Conservation (phyloP, 495 filamentous ascomycete species). For the Aspergillus bridgeri region DNA sequence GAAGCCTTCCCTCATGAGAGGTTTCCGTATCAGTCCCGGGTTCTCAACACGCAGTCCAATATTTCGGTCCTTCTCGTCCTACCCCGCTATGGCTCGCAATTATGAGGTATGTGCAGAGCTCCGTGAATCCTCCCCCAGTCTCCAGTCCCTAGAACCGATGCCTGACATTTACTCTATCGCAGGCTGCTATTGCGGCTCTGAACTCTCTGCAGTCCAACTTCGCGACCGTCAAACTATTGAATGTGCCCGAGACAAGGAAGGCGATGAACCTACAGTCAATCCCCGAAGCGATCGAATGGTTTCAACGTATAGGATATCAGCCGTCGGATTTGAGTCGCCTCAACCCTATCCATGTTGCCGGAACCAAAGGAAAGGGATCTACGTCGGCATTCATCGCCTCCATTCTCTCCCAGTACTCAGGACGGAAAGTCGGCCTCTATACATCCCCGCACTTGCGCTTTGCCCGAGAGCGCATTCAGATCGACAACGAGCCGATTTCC, state of each 20-base stretch:
- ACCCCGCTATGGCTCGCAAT: conserved; percentile 40
- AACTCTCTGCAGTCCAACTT: conserved; percentile 90
- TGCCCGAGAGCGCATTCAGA: conserved; percentile 84
- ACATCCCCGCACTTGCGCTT: conserved; percentile 86
- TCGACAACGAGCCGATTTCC: conserved; percentile 71
- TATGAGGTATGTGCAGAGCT: conserved; percentile 34
- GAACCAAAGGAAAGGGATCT: conserved; percentile 88
- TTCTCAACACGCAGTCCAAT: conserved; percentile 24
- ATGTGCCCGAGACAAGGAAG: conserved; percentile 56
- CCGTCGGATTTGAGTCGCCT: conserved; percentile 72
- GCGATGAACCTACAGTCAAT: conserved; percentile 65
- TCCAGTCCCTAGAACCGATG: neutral
- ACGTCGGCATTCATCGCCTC: conserved; percentile 52
- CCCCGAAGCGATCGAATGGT: conserved; percentile 74
- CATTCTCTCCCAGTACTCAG: conserved; percentile 56
- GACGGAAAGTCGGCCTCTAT: conserved; percentile 71
- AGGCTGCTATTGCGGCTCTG: conserved; percentile 78
- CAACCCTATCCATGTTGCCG: conserved; percentile 79
- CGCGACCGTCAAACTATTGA: conserved; percentile 68
- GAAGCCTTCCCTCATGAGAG: conserved; percentile 18
- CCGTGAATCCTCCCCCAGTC: neutral
- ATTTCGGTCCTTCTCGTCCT: conserved; percentile 1
- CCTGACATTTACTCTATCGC: neutral
- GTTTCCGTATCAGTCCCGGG: conserved; percentile 20
- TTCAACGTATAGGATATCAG: conserved; percentile 74